A percentile compares a stretch with the other conserved stretches of the same genome.
Evolutionary conservation across 495 filamentous ascomycete species (phyloP).

Genomic region (Halenospora varia): DNA sequence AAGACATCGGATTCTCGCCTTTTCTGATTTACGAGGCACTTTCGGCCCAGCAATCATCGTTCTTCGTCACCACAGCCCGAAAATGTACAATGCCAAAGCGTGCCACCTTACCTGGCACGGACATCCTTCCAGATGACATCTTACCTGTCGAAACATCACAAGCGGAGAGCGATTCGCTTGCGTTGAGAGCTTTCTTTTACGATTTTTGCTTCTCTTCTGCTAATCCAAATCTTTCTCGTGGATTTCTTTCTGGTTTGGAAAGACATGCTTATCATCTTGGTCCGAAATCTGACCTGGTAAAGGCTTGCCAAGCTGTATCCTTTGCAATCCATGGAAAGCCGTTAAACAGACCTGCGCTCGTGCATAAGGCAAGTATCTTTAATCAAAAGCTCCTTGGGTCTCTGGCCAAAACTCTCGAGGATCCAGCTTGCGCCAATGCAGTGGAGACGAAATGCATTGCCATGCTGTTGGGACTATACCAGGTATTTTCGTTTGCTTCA

Average conservation of each 20-base stretch:
- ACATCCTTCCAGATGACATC: constrained; percentile 21
- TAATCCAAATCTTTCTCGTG: constrained; percentile 23
- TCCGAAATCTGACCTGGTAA: constrained; percentile 23
- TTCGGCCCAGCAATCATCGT: not conserved
- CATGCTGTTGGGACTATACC: constrained; percentile 29
- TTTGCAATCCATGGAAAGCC: constrained; percentile 28
- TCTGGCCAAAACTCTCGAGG: constrained; percentile 22
- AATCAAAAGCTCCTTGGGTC: constrained; percentile 28
- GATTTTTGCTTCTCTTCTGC: constrained; percentile 27
- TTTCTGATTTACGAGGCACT: constrained; percentile 25
- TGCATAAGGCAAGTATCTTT: constrained; percentile 19
- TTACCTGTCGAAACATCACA: constrained; percentile 23
- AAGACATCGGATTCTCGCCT: constrained; percentile 16
- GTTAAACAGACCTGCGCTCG: constrained; percentile 23
- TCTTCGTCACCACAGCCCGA: constrained; percentile 23
- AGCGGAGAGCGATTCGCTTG: constrained; percentile 18
- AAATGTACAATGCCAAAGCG: constrained; percentile 29
- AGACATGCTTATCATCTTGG: constrained; percentile 18
- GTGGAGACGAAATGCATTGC: constrained; percentile 22
- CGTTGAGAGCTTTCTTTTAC: constrained; percentile 31
- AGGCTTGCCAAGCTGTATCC: constrained; percentile 28
- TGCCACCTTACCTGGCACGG: constrained; percentile 16
- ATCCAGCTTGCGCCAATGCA: constrained; percentile 1
- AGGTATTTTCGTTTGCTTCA: constrained; percentile 17
- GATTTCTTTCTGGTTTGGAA: constrained; percentile 30